Evolutionary conservation across 495 filamentous ascomycete genomes (phyloP), one percentile per base, ranked within the genome.

Genomic region (Tetracladium setigerum): DNA sequence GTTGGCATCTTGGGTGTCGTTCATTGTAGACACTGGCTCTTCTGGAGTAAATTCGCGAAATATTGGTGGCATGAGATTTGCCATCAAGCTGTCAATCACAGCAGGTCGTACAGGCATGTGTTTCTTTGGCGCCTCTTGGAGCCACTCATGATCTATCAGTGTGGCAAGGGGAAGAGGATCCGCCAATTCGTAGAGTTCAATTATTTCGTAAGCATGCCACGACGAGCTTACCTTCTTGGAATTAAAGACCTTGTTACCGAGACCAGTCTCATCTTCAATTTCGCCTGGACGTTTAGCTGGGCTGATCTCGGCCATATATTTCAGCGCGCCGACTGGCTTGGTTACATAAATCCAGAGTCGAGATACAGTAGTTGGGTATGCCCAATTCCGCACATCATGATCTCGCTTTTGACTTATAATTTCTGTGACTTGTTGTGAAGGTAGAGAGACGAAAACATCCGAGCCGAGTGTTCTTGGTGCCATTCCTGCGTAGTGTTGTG

Each of bases 171-270:
- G 60, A n/a, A 74, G 55, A 0, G 72, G 69, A 43, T 76, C 67
- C 41, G 74, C 72, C 4, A 78, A 65, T 50, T 71, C 62, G 42
- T 77, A 77, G 6, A 77, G 65, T 47, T 76, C 70, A 4, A 67
- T 24, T 27, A 77, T 59, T 54, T 75, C 67, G 39, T 73, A 68
- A 13, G 73, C 73, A 33, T 66, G 19, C 62, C 64, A 22, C 12
- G 30, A 1, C 13, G 31, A 18, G 33, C 54, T 53, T 7, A 22
- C 46, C 13, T 46, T 55, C 22, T 66, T 65, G n/a, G 53, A 44
- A 42, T 75, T 76, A 56, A 77, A 77, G 30, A 70, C 67, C 14
- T 55, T 62, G 33, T 74, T 77, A 18, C 67, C 73, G 1, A 67
- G 18, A 0, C 70, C 72, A 8, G 45, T 54, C 11, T 58, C 48